A percentile compares a stretch with the other conserved stretches of the same genome.
Conservation (phyloP, 2,329 filamentous ascomycete genomes). For the Claviceps monticola region DNA sequence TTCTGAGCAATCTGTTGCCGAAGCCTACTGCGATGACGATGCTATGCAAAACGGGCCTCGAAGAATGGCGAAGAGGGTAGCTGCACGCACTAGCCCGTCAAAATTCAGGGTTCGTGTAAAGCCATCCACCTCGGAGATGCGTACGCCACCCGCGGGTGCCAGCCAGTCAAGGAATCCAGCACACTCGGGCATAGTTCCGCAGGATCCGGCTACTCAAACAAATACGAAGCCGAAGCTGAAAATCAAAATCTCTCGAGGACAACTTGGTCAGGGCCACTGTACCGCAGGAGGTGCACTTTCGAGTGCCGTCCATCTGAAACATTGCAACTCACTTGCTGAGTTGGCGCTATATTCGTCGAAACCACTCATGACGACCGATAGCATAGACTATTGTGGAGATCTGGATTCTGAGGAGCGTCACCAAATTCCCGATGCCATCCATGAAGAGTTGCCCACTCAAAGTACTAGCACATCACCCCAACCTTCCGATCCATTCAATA, state of each 20-base stretch:
- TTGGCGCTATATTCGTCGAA: conserved; percentile 11
- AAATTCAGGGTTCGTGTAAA: conserved; percentile 18
- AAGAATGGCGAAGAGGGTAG: neutral
- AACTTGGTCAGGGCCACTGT: conserved; percentile 11
- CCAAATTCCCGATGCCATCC: conserved; percentile 3
- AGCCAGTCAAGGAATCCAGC: neutral
- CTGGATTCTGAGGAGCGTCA: neutral
- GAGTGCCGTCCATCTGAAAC: conserved; percentile 15
- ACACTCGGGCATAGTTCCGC: neutral
- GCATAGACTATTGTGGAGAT: neutral
- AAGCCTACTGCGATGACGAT: neutral
- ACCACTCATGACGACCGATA: neutral
- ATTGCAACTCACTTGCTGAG: conserved; percentile 20
- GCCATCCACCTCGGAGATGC: conserved; percentile 8
- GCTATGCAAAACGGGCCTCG: neutral
- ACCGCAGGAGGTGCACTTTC: conserved; percentile 7
- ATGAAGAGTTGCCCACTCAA: conserved; percentile 4
- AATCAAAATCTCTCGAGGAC: conserved; percentile 19
- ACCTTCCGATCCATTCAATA: conserved; percentile 21
- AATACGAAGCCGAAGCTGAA: conserved; percentile 16
- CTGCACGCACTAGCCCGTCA: conserved; percentile 6
- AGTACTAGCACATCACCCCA: conserved; percentile 9
- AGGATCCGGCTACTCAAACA: neutral
- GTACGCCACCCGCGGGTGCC: neutral
- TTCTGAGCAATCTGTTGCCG: neutral